Percentiles rank a stretch among this genome's conserved stretches.
These are phyloP conservation scores for Peronospora destructor DNA, from an alignment of 352 stramenopile species.

Conservation along the genomic window DNA sequence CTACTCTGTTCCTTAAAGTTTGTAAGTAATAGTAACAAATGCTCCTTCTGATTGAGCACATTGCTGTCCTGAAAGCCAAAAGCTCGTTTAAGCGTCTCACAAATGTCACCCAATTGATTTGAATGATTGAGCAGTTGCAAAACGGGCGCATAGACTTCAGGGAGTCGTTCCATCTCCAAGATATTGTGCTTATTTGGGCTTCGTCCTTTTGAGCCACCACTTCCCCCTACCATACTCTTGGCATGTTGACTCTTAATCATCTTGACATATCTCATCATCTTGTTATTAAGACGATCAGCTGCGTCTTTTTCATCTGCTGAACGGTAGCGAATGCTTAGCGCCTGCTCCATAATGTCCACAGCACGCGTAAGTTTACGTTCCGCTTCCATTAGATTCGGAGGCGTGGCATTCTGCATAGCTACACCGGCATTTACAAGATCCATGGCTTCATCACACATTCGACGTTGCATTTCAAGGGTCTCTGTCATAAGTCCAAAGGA, in stretches of 20 bases:
- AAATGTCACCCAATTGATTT: constrained; percentile 53
- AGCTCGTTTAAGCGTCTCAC: constrained; percentile 89
- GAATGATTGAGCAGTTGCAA: constrained; percentile 56
- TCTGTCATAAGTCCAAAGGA: constrained; percentile 31
- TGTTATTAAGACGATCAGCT: constrained; percentile 57
- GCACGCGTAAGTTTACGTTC: constrained; percentile 57
- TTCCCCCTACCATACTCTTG: constrained; percentile 23
- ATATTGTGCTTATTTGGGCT: constrained; percentile 61
- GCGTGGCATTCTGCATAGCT: constrained; percentile 57
- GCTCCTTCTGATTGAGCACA: constrained; percentile 67
- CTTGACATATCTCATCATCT: constrained; percentile 81
- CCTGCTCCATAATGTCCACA: constrained; percentile 68
- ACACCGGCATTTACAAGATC: constrained; percentile 67
- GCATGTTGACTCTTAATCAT: constrained; percentile 78
- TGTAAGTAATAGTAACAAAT: constrained; percentile 64
- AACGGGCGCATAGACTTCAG: constrained; percentile 55
- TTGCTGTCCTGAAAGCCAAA: constrained; percentile 93
- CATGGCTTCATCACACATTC: constrained; percentile 73
- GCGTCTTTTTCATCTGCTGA: constrained; percentile 64
- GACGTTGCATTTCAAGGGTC: constrained; percentile 36
- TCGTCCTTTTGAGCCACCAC: constrained; percentile 12
- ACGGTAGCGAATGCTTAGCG: constrained; percentile 62
- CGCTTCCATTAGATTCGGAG: constrained; percentile 44
- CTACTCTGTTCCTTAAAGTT: constrained; percentile 73
- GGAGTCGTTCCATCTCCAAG: constrained; percentile 54